Evolutionary conservation across 495 filamentous ascomycete genomes (phyloP).

Genomic region (Neurospora sp.): DNA sequence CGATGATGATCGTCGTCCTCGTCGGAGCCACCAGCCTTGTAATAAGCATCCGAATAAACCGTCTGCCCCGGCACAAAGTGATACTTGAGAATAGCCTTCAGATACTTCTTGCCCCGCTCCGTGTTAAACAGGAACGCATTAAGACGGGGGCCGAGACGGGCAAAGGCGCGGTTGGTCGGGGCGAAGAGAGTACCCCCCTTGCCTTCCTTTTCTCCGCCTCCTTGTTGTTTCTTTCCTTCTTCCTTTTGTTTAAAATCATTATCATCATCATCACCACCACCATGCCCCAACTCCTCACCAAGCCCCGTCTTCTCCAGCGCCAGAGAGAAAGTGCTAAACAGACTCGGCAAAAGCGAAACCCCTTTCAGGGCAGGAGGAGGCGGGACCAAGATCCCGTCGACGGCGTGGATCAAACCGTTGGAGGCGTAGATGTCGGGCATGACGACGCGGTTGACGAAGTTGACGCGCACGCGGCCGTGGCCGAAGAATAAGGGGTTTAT

Average conservation of each 20-base stretch:
- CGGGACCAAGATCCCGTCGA: conserved; percentile 62
- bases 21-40: conserved; percentile 25
- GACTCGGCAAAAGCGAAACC: conserved; percentile 55
- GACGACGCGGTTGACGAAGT: conserved; percentile 60
- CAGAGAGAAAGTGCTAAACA: conserved; percentile 68
- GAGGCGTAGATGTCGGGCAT: conserved; percentile 50
- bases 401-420: conserved; percentile 73
- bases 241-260: neutral
- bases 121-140: conserved; percentile 71
- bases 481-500: conserved; percentile 1
- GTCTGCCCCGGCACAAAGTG: conserved; percentile 66
- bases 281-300: conserved; percentile 12
- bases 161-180: conserved; percentile 67
- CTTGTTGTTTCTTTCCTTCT: neutral
- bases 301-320: conserved; percentile 64
- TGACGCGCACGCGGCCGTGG: conserved; percentile 48
- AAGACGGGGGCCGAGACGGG: conserved; percentile 52
- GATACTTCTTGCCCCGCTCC: conserved; percentile 53
- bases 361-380: conserved; percentile 51
- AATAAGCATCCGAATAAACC: conserved; percentile 73
- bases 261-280: too few relatives aligned
- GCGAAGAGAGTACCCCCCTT: conserved; percentile 58
- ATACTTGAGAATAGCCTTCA: conserved; percentile 67
- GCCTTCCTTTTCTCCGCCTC: neutral
- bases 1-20: too few relatives aligned